phyloP scores from a whole-genome alignment of 179 eudicot genomes.

The Vitellaria paradoxa region DNA sequence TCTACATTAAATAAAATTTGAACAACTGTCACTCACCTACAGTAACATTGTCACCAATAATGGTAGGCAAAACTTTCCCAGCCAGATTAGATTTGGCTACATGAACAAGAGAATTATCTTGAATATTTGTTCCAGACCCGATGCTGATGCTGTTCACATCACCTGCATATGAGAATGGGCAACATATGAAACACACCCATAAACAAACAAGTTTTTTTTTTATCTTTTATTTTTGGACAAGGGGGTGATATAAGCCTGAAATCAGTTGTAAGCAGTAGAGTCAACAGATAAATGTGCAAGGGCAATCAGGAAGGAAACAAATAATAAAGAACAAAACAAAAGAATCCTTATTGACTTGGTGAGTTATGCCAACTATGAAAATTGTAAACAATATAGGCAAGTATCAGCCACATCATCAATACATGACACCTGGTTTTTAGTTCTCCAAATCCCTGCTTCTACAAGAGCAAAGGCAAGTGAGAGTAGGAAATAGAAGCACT shows the following conservation, averaged over 20 bases:
- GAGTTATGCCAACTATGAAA: neutral
- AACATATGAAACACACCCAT: slow-evolving; percentile 1
- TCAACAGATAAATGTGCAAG: neutral
- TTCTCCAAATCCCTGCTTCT: slow-evolving; percentile 3
- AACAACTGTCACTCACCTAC: slow-evolving; percentile 52
- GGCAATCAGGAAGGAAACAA: neutral
- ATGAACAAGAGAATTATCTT: slow-evolving; percentile 87
- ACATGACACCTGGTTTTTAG: neutral
- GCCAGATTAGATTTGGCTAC: slow-evolving; percentile 86
- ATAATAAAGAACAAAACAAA: neutral
- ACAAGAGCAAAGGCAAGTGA: neutral
- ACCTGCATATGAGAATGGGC: slow-evolving; percentile 43
- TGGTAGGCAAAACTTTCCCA: slow-evolving; percentile 85
- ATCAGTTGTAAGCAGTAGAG: neutral
- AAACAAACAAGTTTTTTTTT: neutral
- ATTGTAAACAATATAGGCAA: neutral
- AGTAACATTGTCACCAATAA: slow-evolving; percentile 87
- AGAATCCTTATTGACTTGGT: neutral
- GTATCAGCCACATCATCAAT: neutral
- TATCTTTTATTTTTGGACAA: neutral
- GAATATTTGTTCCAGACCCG: slow-evolving; percentile 90
- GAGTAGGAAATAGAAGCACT: neutral
- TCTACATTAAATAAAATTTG: neutral
- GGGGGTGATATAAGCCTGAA: neutral
- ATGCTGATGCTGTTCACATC: slow-evolving; percentile 78